Conservation (phyloP, 2,329 filamentous ascomycete genomes). For the Dendryphion nanum region DNA sequence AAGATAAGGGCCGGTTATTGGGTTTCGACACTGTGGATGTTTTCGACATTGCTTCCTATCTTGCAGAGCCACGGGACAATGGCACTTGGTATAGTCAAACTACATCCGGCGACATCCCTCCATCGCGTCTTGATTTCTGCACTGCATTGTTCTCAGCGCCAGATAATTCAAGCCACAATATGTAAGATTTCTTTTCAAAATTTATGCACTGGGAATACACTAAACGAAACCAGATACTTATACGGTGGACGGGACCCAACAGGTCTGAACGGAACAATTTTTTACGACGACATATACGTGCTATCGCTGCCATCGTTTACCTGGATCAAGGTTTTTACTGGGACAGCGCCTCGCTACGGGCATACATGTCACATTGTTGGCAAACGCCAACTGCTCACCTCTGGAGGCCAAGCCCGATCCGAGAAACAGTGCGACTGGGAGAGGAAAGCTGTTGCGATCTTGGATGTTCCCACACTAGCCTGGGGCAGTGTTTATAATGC, state of each 20-base stretch:
- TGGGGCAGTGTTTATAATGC: conserved; percentile 13
- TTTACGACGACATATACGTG: conserved; percentile 46
- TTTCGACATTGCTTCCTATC: conserved; percentile 41
- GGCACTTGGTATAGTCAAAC: conserved; percentile 45
- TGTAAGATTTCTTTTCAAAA: too few species aligned
- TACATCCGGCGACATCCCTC: conserved; percentile 44
- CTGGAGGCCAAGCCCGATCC: conserved; percentile 35
- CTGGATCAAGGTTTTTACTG: conserved; percentile 43
- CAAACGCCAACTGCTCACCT: conserved; percentile 40
- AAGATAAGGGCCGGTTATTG: conserved; percentile 25
- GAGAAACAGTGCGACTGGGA: conserved; percentile 17
- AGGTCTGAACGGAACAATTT: conserved; percentile 5
- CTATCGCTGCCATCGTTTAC: conserved; percentile 48
- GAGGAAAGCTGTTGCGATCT: conserved; percentile 13
- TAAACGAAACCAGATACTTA: conserved; percentile 26
- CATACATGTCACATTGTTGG: conserved; percentile 45
- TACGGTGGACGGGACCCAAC: conserved; percentile 48
- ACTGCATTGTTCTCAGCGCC: conserved; percentile 40
- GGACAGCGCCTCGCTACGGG: conserved; percentile 37
- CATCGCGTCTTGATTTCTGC: conserved; percentile 46
- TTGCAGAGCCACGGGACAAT: conserved; percentile 24
- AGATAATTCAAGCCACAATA: conserved; percentile 49
- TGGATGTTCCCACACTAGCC: conserved; percentile 10
- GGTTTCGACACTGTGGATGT: conserved; percentile 33
- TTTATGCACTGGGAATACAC: not conserved